Evolutionary conservation across 2,329 filamentous ascomycete genomes (phyloP).

Genomic region (Aureobasidium sp.): DNA sequence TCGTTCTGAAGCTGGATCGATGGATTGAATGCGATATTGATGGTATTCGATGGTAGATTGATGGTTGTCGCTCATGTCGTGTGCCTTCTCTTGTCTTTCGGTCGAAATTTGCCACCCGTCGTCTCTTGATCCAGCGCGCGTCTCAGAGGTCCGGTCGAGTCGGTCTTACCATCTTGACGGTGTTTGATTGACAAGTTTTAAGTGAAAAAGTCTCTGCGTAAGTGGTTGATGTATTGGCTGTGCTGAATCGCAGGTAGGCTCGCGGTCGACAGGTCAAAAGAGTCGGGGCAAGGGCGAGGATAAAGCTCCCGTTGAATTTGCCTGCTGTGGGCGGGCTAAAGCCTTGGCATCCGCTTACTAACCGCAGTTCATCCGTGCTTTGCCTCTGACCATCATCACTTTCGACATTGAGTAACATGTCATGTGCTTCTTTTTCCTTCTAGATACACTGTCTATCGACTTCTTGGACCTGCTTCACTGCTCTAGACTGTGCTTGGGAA

Average conservation of each 20-base stretch:
- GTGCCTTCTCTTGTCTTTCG: neutral
- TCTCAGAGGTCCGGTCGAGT: neutral
- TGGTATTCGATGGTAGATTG: neutral
- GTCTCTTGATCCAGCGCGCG: neutral
- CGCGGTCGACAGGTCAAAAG: conserved; percentile 12
- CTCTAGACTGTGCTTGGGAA: neutral
- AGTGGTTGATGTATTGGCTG: conserved; percentile 5
- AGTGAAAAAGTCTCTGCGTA: conserved; percentile 8
- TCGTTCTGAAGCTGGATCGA: neutral
- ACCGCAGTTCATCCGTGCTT: neutral
- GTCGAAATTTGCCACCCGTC: conserved; percentile 7
- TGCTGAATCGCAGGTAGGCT: conserved; percentile 11
- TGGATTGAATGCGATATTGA: neutral
- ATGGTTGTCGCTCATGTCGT: conserved; percentile 8
- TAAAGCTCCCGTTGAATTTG: conserved; percentile 11
- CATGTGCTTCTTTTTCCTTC: conserved; percentile 6
- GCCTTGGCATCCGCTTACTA: conserved; percentile 10
- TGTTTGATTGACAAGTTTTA: conserved; percentile 6
- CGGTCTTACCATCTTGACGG: conserved; percentile 11
- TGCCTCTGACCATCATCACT: neutral
- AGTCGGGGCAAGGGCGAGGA: conserved; percentile 9
- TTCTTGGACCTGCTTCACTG: neutral
- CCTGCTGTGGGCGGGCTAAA: conserved; percentile 6
- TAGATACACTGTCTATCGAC: neutral
- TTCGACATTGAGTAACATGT: neutral